phyloP scores from a whole-genome alignment of 352 stramenopile genomes.

The Globisporangium splendens region DNA sequence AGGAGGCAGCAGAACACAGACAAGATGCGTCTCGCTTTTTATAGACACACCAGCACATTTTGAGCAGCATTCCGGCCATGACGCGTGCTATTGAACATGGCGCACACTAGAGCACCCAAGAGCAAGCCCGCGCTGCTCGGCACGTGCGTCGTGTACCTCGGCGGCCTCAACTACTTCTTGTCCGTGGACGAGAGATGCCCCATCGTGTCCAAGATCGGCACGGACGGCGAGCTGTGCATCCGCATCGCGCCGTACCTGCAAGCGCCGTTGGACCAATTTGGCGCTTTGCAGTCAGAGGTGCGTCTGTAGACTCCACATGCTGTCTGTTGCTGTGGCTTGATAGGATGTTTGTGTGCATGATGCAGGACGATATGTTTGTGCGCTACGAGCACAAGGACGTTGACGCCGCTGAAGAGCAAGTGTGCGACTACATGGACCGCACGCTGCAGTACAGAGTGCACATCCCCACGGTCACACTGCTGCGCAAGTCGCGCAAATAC shows the following conservation, averaged over 20 bases:
- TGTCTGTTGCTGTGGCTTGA: neutral
- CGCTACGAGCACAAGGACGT: conserved; percentile 25
- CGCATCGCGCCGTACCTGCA: conserved; percentile 42
- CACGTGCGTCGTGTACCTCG: conserved; percentile 52
- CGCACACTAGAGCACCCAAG: too few relatives aligned
- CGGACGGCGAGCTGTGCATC: conserved; percentile 34
- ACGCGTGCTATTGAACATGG: too few relatives aligned
- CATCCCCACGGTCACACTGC: conserved; percentile 18
- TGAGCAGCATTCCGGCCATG: too few relatives aligned
- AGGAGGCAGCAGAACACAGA: too few relatives aligned
- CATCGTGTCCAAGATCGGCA: conserved; percentile 53
- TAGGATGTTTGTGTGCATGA: too few relatives aligned
- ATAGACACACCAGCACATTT: too few relatives aligned
- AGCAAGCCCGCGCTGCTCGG: conserved; percentile 23
- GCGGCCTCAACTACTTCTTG: conserved; percentile 66
- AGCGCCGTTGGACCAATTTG: conserved; percentile 10
- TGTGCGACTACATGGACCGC: conserved; percentile 50
- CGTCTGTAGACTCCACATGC: neutral
- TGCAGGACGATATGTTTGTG: conserved; percentile 23
- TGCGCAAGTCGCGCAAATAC: conserved; percentile 28
- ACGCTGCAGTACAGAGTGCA: conserved; percentile 41
- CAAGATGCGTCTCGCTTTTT: too few relatives aligned
- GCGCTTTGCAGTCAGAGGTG: neutral
- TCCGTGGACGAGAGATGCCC: conserved; percentile 34
- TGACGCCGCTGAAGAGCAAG: conserved; percentile 44